These are phyloP conservation scores for Flaveria robusta DNA, from an alignment of 129 eudicot species.

Conservation along the genomic window DNA sequence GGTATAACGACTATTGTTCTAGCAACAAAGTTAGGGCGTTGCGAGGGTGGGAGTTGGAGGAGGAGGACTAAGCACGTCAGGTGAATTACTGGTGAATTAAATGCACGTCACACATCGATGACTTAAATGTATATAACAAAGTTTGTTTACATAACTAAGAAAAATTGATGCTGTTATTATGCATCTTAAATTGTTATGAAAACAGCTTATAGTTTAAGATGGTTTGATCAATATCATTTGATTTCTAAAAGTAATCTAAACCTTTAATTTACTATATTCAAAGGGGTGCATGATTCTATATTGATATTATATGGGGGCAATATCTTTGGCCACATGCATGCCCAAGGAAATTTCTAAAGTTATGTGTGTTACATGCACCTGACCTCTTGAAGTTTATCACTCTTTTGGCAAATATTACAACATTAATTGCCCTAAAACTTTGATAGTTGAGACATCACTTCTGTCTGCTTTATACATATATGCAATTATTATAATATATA, in stretches of 20 bases:
- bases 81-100: neutral
- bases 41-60: no score
- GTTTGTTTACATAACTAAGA: neutral
- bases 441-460: constrained; percentile 22
- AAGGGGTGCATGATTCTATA: neutral
- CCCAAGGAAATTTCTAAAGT: constrained; percentile 24
- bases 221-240: neutral
- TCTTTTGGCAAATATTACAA: constrained; percentile 10
- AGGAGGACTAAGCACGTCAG: no score
- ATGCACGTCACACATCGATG: neutral
- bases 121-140: neutral
- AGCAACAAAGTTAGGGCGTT: no score
- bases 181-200: neutral
- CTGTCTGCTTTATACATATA: neutral
- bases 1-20: neutral
- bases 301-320: neutral
- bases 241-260: neutral
- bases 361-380: constrained; percentile 26
- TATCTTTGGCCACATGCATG: constrained; percentile 23
- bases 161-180: no score
- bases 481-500: neutral
- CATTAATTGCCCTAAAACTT: constrained; percentile 23
- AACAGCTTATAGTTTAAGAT: neutral
- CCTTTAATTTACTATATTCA: constrained; percentile 5
- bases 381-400: constrained; percentile 6